phyloP scores from a whole-genome alignment of 2,329 filamentous ascomycete species.

The Trichophyton verrucosum region DNA sequence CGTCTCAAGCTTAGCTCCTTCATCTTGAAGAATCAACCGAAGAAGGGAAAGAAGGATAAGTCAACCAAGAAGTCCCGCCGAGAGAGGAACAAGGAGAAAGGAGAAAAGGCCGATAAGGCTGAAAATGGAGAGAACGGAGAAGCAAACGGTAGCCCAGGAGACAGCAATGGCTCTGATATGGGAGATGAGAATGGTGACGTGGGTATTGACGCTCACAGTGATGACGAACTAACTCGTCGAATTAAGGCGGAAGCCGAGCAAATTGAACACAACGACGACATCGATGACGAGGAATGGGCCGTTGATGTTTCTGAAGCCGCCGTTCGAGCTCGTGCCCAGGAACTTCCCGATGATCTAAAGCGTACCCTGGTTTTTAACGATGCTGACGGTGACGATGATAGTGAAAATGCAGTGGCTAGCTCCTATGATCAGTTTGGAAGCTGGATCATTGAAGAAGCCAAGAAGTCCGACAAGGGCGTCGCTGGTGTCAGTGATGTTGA shows the following conservation, averaged over 20 bases:
- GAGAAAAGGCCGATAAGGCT: constrained; percentile 37
- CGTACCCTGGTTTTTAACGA: constrained; percentile 73
- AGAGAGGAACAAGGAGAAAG: constrained; percentile 60
- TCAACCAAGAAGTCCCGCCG: constrained; percentile 76
- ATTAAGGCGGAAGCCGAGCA: constrained; percentile 57
- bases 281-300: constrained; percentile 84
- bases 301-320: constrained; percentile 94
- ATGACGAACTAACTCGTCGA: constrained; percentile 78
- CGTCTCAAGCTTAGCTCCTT: constrained; percentile 94
- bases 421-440: constrained; percentile 83
- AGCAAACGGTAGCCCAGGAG: constrained; percentile 50
- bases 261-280: constrained; percentile 56
- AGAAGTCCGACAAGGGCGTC: constrained; percentile 57
- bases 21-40: constrained; percentile 88
- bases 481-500: constrained; percentile 75
- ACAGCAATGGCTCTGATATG: constrained; percentile 50
- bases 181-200: constrained; percentile 53
- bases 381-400: constrained; percentile 65
- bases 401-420: constrained; percentile 59
- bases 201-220: constrained; percentile 61
- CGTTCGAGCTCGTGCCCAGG: constrained; percentile 83
- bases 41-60: constrained; percentile 91
- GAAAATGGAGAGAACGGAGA: constrained; percentile 38
- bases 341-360: constrained; percentile 90
- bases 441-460: constrained; percentile 71